Conservation (phyloP, 2,329 filamentous ascomycete genomes). For the Pyrenochaeta sp. region DNA sequence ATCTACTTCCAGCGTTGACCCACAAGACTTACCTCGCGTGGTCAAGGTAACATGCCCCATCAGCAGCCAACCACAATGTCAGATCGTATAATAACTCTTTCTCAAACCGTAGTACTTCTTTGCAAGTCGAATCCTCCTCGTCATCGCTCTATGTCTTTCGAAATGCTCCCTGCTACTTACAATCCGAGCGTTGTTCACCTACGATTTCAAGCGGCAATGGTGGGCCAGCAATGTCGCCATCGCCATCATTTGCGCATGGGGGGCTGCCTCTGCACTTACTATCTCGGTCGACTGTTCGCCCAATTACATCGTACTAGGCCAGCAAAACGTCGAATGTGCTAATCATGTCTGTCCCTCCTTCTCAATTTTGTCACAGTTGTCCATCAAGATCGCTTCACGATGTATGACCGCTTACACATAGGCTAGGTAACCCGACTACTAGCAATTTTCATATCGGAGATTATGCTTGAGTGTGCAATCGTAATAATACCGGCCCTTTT, state of each 20-base stretch:
- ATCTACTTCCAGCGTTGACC: background rate
- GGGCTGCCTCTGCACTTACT: background rate
- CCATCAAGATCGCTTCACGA: background rate
- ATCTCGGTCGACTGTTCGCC: background rate
- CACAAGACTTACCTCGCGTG: background rate
- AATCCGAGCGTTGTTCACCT: background rate
- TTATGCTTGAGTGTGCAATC: background rate
- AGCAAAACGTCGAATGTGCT: background rate
- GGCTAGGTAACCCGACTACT: background rate
- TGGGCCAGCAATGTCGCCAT: background rate
- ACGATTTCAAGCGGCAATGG: background rate
- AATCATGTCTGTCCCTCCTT: background rate
- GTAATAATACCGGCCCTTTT: background rate
- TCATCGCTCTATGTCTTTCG: background rate
- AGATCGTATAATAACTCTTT: background rate
- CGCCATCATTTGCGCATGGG: background rate
- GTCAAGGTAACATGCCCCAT: background rate
- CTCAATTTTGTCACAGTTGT: background rate
- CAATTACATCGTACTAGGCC: background rate
- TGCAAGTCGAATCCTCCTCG: constrained; percentile 4
- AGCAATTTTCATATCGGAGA: background rate
- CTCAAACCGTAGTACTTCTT: background rate
- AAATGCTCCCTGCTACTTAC: constrained; percentile 1
- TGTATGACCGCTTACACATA: background rate
- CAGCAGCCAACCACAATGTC: background rate